Evolutionary conservation across 768 basidiomycete species (phyloP).

Genomic region (Lentinula lateritia): DNA sequence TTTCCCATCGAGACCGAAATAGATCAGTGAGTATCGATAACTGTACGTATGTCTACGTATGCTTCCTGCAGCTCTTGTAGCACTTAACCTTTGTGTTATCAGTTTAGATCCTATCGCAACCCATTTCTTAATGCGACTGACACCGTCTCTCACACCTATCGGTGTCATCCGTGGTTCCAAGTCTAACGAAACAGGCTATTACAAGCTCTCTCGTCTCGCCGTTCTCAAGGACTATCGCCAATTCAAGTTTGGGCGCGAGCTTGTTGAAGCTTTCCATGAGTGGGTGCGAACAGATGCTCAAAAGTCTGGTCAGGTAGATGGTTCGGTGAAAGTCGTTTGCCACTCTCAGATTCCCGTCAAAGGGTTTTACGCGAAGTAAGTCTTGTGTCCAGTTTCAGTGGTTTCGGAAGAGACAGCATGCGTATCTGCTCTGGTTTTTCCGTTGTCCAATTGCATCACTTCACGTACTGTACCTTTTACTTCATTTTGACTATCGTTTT

Average conservation of each 20-base stretch:
- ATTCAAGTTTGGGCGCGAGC: conserved; percentile 57
- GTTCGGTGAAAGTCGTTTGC: conserved; percentile 37
- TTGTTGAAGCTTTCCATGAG: conserved; percentile 58
- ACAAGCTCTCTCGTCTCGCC: conserved; percentile 71
- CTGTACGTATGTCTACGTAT: not conserved
- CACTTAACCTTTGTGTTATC: not conserved
- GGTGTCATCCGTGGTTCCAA: conserved; percentile 62
- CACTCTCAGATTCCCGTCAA: conserved; percentile 74
- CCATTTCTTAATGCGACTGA: conserved; percentile 69
- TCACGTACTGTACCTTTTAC: not conserved
- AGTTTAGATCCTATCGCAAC: conserved; percentile 61
- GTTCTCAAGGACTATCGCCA: conserved; percentile 63
- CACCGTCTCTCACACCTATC: conserved; percentile 53
- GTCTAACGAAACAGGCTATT: conserved; percentile 36
- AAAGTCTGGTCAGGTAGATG: conserved; percentile 10
- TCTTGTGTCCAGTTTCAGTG: conserved; percentile 7
- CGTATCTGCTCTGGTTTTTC: conserved; percentile 7
- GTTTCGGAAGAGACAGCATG: not conserved
- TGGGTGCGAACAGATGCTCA: conserved; percentile 48
- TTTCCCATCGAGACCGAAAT: conserved; percentile 73
- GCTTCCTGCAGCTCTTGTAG: not conserved
- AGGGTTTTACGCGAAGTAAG: conserved; percentile 75
- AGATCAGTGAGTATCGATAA: conserved; percentile 51
- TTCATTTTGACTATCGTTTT: conserved; percentile 10
- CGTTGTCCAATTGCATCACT: conserved; percentile 10